Evolutionary conservation across 495 filamentous ascomycete species (phyloP).

Genomic region (Penicillium turbatum): DNA sequence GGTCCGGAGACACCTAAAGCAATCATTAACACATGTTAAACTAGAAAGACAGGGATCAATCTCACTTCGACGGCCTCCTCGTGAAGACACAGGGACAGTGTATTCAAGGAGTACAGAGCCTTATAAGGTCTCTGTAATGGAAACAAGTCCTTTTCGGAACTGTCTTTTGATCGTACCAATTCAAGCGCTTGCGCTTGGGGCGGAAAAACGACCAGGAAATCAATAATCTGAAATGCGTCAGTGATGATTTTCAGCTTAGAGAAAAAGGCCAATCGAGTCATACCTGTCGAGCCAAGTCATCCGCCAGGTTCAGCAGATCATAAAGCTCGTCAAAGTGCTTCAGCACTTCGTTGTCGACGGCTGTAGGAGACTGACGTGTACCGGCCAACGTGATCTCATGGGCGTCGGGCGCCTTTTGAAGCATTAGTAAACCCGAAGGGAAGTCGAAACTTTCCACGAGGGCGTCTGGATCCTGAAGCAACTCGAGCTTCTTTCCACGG

Average conservation of each 20-base stretch:
- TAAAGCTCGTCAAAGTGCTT: slow-evolving; percentile 85
- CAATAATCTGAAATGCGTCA: slow-evolving; percentile 54
- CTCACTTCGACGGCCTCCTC: slow-evolving; percentile 38
- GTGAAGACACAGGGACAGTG: slow-evolving; percentile 51
- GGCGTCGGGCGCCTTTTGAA: slow-evolving; percentile 41
- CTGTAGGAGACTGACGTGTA: slow-evolving; percentile 36
- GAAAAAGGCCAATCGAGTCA: neutral
- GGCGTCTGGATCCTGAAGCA: slow-evolving; percentile 36
- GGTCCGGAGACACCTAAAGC: slow-evolving; percentile 29
- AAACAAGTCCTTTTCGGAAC: slow-evolving; percentile 56
- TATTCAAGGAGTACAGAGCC: slow-evolving; percentile 67
- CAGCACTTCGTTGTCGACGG: slow-evolving; percentile 70
- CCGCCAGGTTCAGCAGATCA: slow-evolving; percentile 71
- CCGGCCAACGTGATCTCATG: slow-evolving; percentile 26
- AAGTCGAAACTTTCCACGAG: slow-evolving; percentile 45
- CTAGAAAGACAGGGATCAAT: slow-evolving; percentile 5
- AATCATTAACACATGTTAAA: neutral
- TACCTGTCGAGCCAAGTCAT: slow-evolving; percentile 66
- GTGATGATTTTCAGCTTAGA: slow-evolving; percentile 6
- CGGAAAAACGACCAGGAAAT: slow-evolving; percentile 70
- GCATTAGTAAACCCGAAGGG: slow-evolving; percentile 57
- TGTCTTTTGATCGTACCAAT: slow-evolving; percentile 52
- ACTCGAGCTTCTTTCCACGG: slow-evolving; percentile 46
- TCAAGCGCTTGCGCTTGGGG: slow-evolving; percentile 58
- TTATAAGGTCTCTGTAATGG: slow-evolving; percentile 67